A percentile compares a stretch with the other conserved stretches of the same genome.
Evolutionary conservation across 2,329 filamentous ascomycete species (phyloP).

Genomic region (Didymella lethalis): DNA sequence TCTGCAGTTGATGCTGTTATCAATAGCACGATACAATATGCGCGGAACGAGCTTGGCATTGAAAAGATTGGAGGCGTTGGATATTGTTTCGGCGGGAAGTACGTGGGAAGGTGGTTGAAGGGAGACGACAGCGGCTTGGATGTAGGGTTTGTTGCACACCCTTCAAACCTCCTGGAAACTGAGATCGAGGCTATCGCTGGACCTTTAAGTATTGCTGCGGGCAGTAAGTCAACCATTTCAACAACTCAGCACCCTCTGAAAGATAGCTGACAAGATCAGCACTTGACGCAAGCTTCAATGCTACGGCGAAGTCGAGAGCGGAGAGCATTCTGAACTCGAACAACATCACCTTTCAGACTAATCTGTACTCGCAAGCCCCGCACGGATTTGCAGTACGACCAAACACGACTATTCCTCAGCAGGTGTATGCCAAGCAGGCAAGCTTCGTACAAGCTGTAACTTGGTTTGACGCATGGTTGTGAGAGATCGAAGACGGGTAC

Average conservation of each 20-base stretch:
- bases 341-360: conserved; percentile 45
- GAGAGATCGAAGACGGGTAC: neutral
- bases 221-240: conserved; percentile 47
- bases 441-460: conserved; percentile 48
- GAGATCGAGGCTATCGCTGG: conserved; percentile 71
- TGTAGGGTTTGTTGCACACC: conserved; percentile 74
- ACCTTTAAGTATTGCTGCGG: conserved; percentile 71
- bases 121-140: conserved; percentile 60
- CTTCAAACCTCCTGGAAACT: conserved; percentile 70
- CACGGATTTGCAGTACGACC: conserved; percentile 49
- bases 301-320: conserved; percentile 25
- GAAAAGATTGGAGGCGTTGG: conserved; percentile 70
- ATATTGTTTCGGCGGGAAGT: conserved; percentile 81
- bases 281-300: conserved; percentile 32
- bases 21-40: conserved; percentile 61
- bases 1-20: conserved; percentile 59
- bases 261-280: conserved; percentile 24
- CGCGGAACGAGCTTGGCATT: conserved; percentile 63
- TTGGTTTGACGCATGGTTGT: conserved; percentile 49
- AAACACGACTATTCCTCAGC: conserved; percentile 38
- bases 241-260: conserved; percentile 4
- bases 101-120: conserved; percentile 69
- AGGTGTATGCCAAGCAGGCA: conserved; percentile 49
- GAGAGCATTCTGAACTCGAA: conserved; percentile 40
- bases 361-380: conserved; percentile 42